A percentile compares a stretch with the other conserved stretches of the same genome.
Conservation (phyloP, 2,329 filamentous ascomycete species). For the Xylariales sp. region DNA sequence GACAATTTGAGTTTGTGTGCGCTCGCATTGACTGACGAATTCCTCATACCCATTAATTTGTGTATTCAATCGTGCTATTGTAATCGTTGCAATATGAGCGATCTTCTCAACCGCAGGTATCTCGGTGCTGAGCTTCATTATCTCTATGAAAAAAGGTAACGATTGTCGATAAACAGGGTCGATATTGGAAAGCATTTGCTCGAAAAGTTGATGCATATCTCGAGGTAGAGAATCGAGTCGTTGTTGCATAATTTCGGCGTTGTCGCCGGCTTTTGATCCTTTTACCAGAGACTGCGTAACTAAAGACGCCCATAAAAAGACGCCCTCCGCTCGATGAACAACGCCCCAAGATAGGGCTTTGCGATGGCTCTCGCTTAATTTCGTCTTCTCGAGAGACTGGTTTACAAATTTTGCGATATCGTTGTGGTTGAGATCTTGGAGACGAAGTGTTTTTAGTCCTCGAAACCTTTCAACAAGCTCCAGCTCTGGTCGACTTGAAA, state of each 20-base stretch:
- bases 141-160: slow-evolving; percentile 18
- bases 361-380: not conserved
- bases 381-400: not conserved
- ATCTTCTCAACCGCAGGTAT: not conserved
- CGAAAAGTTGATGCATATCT: slow-evolving; percentile 20
- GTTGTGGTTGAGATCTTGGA: slow-evolving; percentile 25
- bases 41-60: slow-evolving; percentile 19
- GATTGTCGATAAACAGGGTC: slow-evolving; percentile 20
- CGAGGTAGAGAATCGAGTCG: slow-evolving; percentile 18
- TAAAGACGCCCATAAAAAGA: slow-evolving; percentile 30
- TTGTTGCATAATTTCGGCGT: slow-evolving; percentile 1
- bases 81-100: slow-evolving; percentile 6
- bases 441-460: slow-evolving; percentile 17
- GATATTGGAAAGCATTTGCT: slow-evolving; percentile 15
- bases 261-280: slow-evolving; percentile 19
- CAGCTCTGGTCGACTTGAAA: slow-evolving; percentile 29
- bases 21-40: slow-evolving; percentile 15
- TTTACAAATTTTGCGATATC: slow-evolving; percentile 22
- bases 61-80: not conserved
- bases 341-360: not conserved
- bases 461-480: not conserved
- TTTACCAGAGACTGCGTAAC: slow-evolving; percentile 22
- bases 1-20: slow-evolving; percentile 16
- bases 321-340: slow-evolving; percentile 9
- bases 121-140: not conserved